Evolutionary conservation across 306 rosid genomes (phyloP).

Genomic region (Trifolium dubium): DNA sequence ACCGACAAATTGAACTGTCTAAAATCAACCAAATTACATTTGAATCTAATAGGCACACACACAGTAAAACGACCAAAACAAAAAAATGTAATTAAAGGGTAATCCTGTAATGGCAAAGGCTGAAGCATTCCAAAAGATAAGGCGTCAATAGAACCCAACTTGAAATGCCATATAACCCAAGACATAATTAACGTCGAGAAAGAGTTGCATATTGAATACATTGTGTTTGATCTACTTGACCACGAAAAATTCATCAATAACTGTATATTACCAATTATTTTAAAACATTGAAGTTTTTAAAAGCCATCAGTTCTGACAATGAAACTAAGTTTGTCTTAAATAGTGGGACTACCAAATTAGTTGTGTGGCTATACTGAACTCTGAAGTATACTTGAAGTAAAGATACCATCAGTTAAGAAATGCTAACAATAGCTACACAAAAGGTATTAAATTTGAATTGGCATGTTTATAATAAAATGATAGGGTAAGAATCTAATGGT

Average conservation of each 20-base stretch:
- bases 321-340: constrained; percentile 22
- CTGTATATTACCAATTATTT: constrained; percentile 23
- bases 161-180: constrained; percentile 25
- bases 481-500: constrained; percentile 42
- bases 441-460: constrained; percentile 34
- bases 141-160: constrained; percentile 20
- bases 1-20: neutral
- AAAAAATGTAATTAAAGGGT: constrained; percentile 9
- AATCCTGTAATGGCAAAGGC: constrained; percentile 15
- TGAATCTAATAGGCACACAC: neutral
- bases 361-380: constrained; percentile 1
- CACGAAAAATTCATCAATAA: constrained; percentile 33
- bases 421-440: constrained; percentile 15
- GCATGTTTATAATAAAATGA: constrained; percentile 28
- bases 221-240: constrained; percentile 14
- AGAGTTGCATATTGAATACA: constrained; percentile 12
- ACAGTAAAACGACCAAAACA: constrained; percentile 28
- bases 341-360: constrained; percentile 24
- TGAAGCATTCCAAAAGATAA: constrained; percentile 7
- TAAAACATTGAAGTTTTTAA: constrained; percentile 21
- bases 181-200: constrained; percentile 30
- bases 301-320: constrained; percentile 17
- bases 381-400: neutral
- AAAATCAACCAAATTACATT: constrained; percentile 39
- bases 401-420: constrained; percentile 17